phyloP scores from a whole-genome alignment of 2,329 filamentous ascomycete species.

The Trichoderma guizhouense region DNA sequence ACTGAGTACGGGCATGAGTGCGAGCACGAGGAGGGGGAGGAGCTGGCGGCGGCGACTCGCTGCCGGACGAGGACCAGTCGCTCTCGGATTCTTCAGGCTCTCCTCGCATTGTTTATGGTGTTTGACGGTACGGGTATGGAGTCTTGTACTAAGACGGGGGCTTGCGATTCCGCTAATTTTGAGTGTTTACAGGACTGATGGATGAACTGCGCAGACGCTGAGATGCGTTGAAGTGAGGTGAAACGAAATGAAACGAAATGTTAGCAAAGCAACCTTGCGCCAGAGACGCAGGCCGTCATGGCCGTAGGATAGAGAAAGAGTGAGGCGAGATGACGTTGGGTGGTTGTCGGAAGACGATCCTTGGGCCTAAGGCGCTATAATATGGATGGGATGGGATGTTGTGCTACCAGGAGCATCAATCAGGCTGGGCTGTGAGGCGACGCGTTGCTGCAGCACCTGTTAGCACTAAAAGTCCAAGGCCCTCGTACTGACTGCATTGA shows the following conservation, averaged over 20 bases:
- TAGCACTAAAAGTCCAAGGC: not conserved
- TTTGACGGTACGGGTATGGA: not conserved
- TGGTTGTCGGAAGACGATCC: not conserved
- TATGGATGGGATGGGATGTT: not conserved
- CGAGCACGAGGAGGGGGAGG: constrained; percentile 16
- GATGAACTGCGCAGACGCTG: not conserved
- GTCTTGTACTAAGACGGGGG: too few species aligned
- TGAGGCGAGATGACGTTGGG: constrained; percentile 3
- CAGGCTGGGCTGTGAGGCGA: constrained; percentile 4
- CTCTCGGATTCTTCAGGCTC: not conserved
- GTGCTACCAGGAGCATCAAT: not conserved
- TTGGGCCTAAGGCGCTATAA: not conserved
- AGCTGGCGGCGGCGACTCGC: constrained; percentile 13
- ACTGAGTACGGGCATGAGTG: not conserved
- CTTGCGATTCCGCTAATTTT: not conserved
- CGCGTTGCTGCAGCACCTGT: constrained; percentile 4
- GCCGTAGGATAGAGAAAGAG: not conserved
- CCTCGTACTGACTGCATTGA: not conserved
- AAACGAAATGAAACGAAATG: not conserved
- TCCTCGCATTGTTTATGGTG: constrained; percentile 1
- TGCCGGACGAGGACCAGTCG: constrained; percentile 13
- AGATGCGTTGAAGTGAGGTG: not conserved
- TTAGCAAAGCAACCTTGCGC: constrained; percentile 5
- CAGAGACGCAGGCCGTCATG: constrained; percentile 15
- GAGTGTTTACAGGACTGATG: not conserved